Percentiles rank a stretch among this genome's conserved stretches.
Evolutionary conservation across 768 basidiomycete genomes (phyloP).

Genomic region (Amanita phalloides): DNA sequence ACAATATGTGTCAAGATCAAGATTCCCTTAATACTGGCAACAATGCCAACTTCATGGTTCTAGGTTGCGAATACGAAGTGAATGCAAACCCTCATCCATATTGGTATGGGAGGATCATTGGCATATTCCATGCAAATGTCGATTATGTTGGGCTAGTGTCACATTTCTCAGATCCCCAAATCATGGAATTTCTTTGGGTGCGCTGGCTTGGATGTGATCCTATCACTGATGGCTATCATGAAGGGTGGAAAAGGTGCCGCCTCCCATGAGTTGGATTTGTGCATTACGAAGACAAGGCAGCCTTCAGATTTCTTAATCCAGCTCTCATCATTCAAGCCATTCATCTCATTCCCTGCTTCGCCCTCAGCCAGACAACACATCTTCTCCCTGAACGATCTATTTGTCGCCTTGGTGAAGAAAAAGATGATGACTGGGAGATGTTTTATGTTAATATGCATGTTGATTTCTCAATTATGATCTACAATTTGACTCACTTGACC

Average conservation of each 20-base stretch:
- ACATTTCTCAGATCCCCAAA: not conserved
- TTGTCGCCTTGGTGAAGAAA: not conserved
- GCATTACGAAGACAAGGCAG: not conserved
- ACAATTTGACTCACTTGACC: too few relatives aligned
- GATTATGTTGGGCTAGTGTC: not conserved
- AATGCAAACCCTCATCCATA: constrained; percentile 13
- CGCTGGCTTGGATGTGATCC: constrained; percentile 8
- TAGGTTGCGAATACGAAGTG: not conserved
- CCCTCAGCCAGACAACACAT: not conserved
- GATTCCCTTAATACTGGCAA: constrained; percentile 26
- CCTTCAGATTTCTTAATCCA: not conserved
- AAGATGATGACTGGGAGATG: not conserved
- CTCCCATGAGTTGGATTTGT: constrained; percentile 14
- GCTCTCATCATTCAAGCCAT: not conserved
- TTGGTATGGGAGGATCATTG: constrained; percentile 21
- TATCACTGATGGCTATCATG: constrained; percentile 8
- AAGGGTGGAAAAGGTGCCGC: constrained; percentile 7
- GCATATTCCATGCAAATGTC: constrained; percentile 20
- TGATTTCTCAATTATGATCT: too few relatives aligned
- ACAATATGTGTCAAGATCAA: constrained; percentile 27
- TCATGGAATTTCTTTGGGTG: not conserved
- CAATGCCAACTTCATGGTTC: constrained; percentile 7
- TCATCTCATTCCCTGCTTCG: not conserved
- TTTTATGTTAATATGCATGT: not conserved
- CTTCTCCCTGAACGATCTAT: not conserved